Percentiles rank a stretch among this genome's conserved stretches.
Conservation (phyloP, 169 alveolate genomes). For the Eimeria maxima region DNA sequence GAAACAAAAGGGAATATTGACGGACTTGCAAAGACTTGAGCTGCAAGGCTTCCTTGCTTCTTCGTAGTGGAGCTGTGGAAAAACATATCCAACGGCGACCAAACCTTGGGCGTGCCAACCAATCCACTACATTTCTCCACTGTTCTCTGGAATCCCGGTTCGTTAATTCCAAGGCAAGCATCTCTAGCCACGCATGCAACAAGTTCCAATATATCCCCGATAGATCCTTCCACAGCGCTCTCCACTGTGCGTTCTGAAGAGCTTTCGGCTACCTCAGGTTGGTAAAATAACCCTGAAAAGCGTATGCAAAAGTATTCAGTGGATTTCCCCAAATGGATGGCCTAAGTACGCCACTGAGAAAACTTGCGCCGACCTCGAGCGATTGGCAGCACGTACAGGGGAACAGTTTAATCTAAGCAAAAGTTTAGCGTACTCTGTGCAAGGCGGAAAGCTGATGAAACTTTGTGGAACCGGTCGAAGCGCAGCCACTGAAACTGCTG, state of each 20-base stretch:
- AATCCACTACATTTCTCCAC: constrained; percentile 4
- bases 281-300: constrained; percentile 17
- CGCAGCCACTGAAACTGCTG: constrained; percentile 27
- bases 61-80: constrained; percentile 10
- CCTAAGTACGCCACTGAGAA: not conserved
- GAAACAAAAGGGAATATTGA: not conserved
- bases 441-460: constrained; percentile 61
- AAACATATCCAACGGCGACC: constrained; percentile 33
- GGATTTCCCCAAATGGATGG: not conserved
- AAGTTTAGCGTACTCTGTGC: constrained; percentile 30
- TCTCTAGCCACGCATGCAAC: constrained; percentile 21
- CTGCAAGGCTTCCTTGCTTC: constrained; percentile 15
- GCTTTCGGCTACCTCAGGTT: not conserved
- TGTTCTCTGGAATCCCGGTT: not conserved
- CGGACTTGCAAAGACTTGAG: constrained; percentile 66
- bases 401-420: not conserved
- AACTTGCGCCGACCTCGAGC: not conserved
- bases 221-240: not conserved
- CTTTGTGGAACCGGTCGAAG: not conserved
- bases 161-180: constrained; percentile 51
- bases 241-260: constrained; percentile 8
- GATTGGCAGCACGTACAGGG: too few relatives aligned
- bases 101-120: not conserved
- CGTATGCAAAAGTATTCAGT: not conserved
- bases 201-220: not conserved